Evolutionary conservation across 108 stramenopile genomes (phyloP), one percentile per base, ranked within the genome.

Genomic region (Nitzschia putrida): DNA sequence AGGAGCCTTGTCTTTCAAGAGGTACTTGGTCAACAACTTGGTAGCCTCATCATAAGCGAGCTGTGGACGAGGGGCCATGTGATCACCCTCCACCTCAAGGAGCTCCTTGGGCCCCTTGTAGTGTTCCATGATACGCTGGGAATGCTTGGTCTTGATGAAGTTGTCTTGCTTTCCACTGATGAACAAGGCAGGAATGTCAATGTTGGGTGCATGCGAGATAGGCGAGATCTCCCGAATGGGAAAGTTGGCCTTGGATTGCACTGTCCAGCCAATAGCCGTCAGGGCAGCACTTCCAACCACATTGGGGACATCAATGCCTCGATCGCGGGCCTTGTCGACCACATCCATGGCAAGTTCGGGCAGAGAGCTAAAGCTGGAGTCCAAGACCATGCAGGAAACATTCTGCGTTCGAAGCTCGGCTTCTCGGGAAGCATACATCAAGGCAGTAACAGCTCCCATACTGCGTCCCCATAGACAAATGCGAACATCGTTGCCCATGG

Each of bases 381-480:
- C 98, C 8, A 95, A 78, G 22, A 98, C 81, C 92, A 97, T 89
- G 55, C 85, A 85, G 22, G 12, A 38, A 60, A 43, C 55, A 50
- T 53, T 53, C 34, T 55, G 25, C 8, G 43, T 61, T 24, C 16
- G 38, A 7, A 43, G 9, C 4, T 10, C 71, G 25, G 93, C 87
- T 73, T 96, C 95, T 9, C 93, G 73, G 75, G 93, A 87, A 0
- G 88, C 92, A 73, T 97, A 95, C 89, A 98, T 83, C 39, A 98
- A 74, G 0, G 97, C 95, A 11, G 97, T 97, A 13, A 92, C 95
- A 57, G 98, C 98, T 64, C 98, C 98, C 98, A 98, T 98, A 25
- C 78, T 81, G 23, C 98, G 85, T 34, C 97, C 97, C 96, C 98
- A 98, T 8, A 98, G 69, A 16, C 88, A 96, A 68, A 98, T 94